Evolutionary conservation across 306 rosid genomes (phyloP).

Genomic region (Mimosa pudica): DNA sequence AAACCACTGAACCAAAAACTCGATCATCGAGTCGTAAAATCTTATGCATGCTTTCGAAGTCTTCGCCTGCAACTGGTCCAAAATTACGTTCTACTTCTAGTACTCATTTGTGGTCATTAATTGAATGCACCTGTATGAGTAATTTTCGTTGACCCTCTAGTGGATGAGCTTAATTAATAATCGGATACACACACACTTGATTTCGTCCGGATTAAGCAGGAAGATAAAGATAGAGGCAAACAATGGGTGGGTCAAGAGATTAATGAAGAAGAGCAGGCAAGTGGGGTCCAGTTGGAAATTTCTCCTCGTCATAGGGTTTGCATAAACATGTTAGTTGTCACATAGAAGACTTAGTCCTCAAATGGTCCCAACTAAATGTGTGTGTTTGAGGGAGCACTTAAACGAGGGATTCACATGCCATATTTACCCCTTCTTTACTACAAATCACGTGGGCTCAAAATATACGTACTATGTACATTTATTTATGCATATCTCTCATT

Average conservation of each 20-base stretch:
- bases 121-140: conserved; percentile 25
- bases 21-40: neutral
- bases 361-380: conserved; percentile 47
- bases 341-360: conserved; percentile 38
- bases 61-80: conserved; percentile 5
- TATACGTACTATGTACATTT: neutral
- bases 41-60: conserved; percentile 22
- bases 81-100: conserved; percentile 26
- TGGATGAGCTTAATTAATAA: conserved; percentile 14
- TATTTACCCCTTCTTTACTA: conserved; percentile 59
- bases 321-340: conserved; percentile 80
- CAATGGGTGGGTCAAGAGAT: conserved; percentile 45
- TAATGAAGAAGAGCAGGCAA: conserved; percentile 52
- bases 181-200: conserved; percentile 6
- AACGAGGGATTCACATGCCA: conserved; percentile 77
- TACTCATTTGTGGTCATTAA: conserved; percentile 17
- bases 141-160: conserved; percentile 50
- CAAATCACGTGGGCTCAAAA: conserved; percentile 68
- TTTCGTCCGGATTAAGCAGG: neutral
- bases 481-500: neutral
- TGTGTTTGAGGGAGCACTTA: conserved; percentile 59
- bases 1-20: neutral
- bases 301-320: conserved; percentile 52
- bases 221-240: neutral
- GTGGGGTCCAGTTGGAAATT: conserved; percentile 58